Percentiles rank a stretch among this genome's conserved stretches.
Evolutionary conservation across 371 early-diverging fungal species (phyloP).

Genomic region (Pancytospora philotis): DNA sequence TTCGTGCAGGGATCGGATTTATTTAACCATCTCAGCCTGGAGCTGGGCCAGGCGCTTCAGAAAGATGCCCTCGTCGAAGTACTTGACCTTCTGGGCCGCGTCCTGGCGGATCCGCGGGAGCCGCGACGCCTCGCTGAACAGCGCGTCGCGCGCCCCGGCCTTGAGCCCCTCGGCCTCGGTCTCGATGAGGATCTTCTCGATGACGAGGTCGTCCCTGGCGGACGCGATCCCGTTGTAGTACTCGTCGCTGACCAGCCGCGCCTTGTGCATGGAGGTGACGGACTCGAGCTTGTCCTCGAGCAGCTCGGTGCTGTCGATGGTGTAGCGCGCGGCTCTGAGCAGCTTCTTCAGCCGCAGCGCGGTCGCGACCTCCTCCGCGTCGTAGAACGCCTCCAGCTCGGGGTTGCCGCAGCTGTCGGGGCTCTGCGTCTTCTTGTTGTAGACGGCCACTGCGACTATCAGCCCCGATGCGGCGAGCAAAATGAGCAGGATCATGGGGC

Average conservation of each 20-base stretch:
- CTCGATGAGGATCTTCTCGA: constrained; percentile 20
- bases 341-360: constrained; percentile 3
- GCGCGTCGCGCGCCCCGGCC: constrained; percentile 3
- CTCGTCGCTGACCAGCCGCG: constrained; percentile 5
- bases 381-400: constrained; percentile 3
- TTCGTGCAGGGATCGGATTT: too few relatives aligned
- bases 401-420: neutral
- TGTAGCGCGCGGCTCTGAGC: constrained; percentile 6
- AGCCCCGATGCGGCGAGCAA: neutral
- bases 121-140: constrained; percentile 21
- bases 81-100: neutral
- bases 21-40: too few relatives aligned
- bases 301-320: neutral
- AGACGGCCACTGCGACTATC: neutral
- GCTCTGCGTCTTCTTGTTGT: neutral
- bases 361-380: neutral
- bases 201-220: constrained; percentile 3
- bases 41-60: neutral
- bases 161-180: constrained; percentile 16
- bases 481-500: neutral
- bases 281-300: neutral
- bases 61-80: constrained; percentile 5
- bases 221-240: constrained; percentile 14
- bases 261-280: neutral
- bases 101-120: neutral